Percentiles rank a stretch among this genome's conserved stretches.
Conservation (phyloP, 257 asterid species). For the Orobanche coerulescens region DNA sequence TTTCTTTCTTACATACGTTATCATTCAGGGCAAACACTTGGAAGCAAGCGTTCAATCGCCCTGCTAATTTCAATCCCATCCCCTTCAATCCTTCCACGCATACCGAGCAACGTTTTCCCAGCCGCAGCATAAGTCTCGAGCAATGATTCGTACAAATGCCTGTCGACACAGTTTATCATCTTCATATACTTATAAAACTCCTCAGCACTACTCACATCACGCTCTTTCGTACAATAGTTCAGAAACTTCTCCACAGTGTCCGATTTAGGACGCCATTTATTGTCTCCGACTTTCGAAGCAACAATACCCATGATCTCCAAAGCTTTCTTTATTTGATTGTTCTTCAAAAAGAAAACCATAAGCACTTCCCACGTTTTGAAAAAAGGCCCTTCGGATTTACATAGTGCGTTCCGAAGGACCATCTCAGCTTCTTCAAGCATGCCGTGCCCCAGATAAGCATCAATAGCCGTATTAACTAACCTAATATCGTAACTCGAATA, state of each 20-base stretch:
- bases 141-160: slow-evolving; percentile 31
- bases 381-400: slow-evolving; percentile 50
- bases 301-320: slow-evolving; percentile 42
- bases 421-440: slow-evolving; percentile 57
- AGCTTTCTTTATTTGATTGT: slow-evolving; percentile 31
- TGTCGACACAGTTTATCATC: slow-evolving; percentile 40
- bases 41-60: slow-evolving; percentile 38
- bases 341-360: slow-evolving; percentile 37
- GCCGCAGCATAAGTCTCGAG: slow-evolving; percentile 45
- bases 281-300: slow-evolving; percentile 12
- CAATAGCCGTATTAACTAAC: slow-evolving; percentile 42
- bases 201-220: slow-evolving; percentile 52
- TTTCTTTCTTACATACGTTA: background rate
- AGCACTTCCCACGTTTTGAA: slow-evolving; percentile 44
- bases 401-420: slow-evolving; percentile 27
- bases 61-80: slow-evolving; percentile 43
- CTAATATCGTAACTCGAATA: slow-evolving; percentile 45
- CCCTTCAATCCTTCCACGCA: slow-evolving; percentile 39
- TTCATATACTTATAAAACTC: slow-evolving; percentile 48
- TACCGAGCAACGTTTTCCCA: slow-evolving; percentile 29
- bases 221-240: slow-evolving; percentile 29
- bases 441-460: slow-evolving; percentile 37
- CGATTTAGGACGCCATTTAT: slow-evolving; percentile 38
- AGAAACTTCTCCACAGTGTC: slow-evolving; percentile 33
- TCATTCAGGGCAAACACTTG: slow-evolving; percentile 29